Base-by-base conservation (phyloP, 768 basidiomycete genomes). In the Pluteus cervinus region DNA sequence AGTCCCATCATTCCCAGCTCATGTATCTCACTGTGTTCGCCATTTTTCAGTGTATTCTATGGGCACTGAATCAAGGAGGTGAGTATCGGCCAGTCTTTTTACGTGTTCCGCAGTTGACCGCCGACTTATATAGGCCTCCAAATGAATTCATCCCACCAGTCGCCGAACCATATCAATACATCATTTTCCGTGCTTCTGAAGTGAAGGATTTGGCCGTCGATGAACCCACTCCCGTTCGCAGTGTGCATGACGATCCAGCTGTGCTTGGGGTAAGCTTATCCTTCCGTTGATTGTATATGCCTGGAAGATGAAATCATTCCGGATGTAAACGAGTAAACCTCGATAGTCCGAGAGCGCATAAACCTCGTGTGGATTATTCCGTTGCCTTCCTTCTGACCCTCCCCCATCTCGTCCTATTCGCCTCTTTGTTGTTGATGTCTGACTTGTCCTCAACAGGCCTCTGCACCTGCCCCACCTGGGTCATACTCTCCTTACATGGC, bases 161-260 rank as follows among this genome's bases (percentile, higher is more conserved):
- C 29, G 77, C 79, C 54, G 83, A 84, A 42, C 86, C 86, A 0
- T 92, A 90, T 56, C 75, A 84, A 46, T 90, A 87, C 60, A 90
- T 92, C 60, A 86, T 92, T 46, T 92, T 92, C 63, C 85, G 86
- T 36, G 87, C 87, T 5, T 85, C 85, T 3, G 86, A 91, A 59
- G 87, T 90, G 44, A 89, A 90, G 52, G 87, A 91, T 53, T 70
- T 90, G n/a, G 71, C 83, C 18, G 86, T 91, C 10, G 87, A 91
- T 49, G 82, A 87, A 42, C 71, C 74, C 21, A 63, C 71, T 1
- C 61, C 64, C 6, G 58, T 69, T 24, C 69, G 78, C 34, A 86
- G 73, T 49, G 79, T 88, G 11, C 82, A 83, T 42, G 83, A 87
- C 52, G 87, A 90, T 57, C 88, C 87, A 5, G 87, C 87, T 5